Conservation (phyloP, 305 asterid species). For the Nicotiana rustica region DNA sequence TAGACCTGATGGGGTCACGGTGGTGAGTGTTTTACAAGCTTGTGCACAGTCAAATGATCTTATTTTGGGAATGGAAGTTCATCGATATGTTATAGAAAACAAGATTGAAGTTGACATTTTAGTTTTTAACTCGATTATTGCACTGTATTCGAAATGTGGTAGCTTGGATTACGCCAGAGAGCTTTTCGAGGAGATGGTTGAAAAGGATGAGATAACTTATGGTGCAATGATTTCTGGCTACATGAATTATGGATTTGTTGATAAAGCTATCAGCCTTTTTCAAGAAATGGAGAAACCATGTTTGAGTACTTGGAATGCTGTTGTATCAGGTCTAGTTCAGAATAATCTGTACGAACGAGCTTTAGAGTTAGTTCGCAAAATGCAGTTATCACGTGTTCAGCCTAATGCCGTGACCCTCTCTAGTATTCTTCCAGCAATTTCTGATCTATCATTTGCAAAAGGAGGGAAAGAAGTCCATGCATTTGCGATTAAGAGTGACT, state of each 20-base stretch:
- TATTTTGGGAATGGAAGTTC: conserved; percentile 72
- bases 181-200: conserved; percentile 81
- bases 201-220: conserved; percentile 77
- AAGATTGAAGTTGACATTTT: conserved; percentile 67
- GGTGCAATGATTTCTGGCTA: conserved; percentile 81
- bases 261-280: conserved; percentile 66
- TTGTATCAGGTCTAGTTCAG: conserved; percentile 81
- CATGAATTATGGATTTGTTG: conserved; percentile 80
- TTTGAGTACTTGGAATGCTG: conserved; percentile 86
- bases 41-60: conserved; percentile 87
- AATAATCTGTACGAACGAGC: conserved; percentile 60
- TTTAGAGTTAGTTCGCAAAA: conserved; percentile 59
- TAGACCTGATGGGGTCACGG: conserved; percentile 69
- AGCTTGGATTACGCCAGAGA: conserved; percentile 82
- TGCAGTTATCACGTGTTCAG: conserved; percentile 61
- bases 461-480: conserved; percentile 84
- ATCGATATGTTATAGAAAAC: conserved; percentile 61
- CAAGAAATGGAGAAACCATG: conserved; percentile 61
- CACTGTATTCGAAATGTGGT: conserved; percentile 87
- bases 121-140: conserved; percentile 67
- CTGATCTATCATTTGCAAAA: conserved; percentile 61
- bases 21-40: conserved; percentile 72
- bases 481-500: conserved; percentile 61
- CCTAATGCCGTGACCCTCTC: conserved; percentile 77
- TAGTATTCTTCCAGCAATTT: conserved; percentile 72